These are phyloP conservation scores for Bolboschoenus planiculmis DNA, from an alignment of 176 grass and related monocot species.

Conservation along the genomic window DNA sequence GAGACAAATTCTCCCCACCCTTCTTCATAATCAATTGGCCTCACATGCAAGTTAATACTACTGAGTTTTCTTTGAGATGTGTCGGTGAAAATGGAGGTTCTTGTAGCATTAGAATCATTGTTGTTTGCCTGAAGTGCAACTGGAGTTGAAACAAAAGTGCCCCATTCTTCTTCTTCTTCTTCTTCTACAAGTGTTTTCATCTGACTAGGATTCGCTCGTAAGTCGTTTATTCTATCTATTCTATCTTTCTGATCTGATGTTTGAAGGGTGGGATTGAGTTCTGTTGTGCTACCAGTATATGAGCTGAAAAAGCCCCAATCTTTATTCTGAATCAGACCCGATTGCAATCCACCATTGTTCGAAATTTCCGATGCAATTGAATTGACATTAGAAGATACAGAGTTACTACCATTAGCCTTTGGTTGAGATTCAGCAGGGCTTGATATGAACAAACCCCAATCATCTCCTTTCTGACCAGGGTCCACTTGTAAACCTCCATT, in stretches of 20 bases:
- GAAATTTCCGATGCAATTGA: conserved; percentile 13
- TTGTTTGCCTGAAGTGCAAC: not conserved
- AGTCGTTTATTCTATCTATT: not conserved
- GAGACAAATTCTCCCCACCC: conserved; percentile 23
- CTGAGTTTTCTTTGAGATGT: conserved; percentile 1
- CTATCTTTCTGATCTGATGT: not conserved
- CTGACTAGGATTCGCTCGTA: not conserved
- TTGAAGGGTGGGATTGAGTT: not conserved
- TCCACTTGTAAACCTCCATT: conserved; percentile 13
- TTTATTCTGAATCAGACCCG: not conserved
- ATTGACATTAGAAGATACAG: not conserved
- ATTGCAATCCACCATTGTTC: not conserved
- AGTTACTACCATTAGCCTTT: not conserved
- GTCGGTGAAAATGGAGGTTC: not conserved
- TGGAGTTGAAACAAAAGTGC: conserved; percentile 16
- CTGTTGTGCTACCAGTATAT: not conserved
- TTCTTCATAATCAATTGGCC: not conserved
- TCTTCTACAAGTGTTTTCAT: not conserved
- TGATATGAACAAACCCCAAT: conserved; percentile 7
- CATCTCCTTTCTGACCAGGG: not conserved
- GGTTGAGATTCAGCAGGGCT: not conserved
- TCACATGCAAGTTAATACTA: conserved; percentile 8
- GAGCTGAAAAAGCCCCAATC: conserved; percentile 6
- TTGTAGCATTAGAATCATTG: not conserved
- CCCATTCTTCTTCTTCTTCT: conserved; percentile 19